A percentile compares a stretch with the other conserved stretches of the same genome.
These are phyloP conservation scores for Hymenotorrendiella dingleyae DNA, from an alignment of 2,329 filamentous ascomycete genomes.

Conservation along the genomic window DNA sequence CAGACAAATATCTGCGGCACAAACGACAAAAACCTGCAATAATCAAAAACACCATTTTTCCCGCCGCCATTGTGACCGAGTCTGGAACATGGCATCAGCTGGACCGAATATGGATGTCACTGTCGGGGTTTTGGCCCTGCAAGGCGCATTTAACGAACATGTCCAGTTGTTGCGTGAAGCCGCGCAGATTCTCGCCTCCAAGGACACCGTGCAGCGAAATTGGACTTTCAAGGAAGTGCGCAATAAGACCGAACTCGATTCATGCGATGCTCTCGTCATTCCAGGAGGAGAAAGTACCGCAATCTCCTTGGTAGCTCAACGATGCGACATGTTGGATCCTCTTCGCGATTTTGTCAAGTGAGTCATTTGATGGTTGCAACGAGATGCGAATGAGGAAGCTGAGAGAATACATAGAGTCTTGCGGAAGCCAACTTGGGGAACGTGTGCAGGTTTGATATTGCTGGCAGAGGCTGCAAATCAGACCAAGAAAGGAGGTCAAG, in stretches of 20 bases:
- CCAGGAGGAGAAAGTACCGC: slow-evolving; percentile 94
- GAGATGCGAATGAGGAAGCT: background rate
- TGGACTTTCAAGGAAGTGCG: slow-evolving; percentile 68
- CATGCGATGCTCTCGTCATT: slow-evolving; percentile 79
- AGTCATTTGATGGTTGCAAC: slow-evolving; percentile 29
- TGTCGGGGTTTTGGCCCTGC: slow-evolving; percentile 66
- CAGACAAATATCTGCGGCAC: too few species aligned
- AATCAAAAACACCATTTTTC: too few species aligned
- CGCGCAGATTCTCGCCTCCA: slow-evolving; percentile 40
- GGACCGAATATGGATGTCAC: slow-evolving; percentile 35
- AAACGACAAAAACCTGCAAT: too few species aligned
- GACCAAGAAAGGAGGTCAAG: slow-evolving; percentile 86
- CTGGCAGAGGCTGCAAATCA: slow-evolving; percentile 82
- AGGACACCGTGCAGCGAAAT: slow-evolving; percentile 9
- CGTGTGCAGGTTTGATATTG: slow-evolving; percentile 89
- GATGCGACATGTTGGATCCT: slow-evolving; percentile 76
- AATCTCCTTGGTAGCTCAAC: slow-evolving; percentile 79
- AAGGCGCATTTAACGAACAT: slow-evolving; percentile 92
- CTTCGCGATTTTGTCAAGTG: slow-evolving; percentile 88
- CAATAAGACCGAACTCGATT: slow-evolving; percentile 61
- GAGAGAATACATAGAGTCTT: slow-evolving; percentile 46
- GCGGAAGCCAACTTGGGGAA: slow-evolving; percentile 87
- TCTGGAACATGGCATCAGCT: background rate
- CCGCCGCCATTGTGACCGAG: too few species aligned
- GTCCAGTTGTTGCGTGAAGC: slow-evolving; percentile 68